A percentile compares a stretch with the other conserved stretches of the same genome.
phyloP scores from a whole-genome alignment of 352 stramenopile species.

The Pythium aquatile region DNA sequence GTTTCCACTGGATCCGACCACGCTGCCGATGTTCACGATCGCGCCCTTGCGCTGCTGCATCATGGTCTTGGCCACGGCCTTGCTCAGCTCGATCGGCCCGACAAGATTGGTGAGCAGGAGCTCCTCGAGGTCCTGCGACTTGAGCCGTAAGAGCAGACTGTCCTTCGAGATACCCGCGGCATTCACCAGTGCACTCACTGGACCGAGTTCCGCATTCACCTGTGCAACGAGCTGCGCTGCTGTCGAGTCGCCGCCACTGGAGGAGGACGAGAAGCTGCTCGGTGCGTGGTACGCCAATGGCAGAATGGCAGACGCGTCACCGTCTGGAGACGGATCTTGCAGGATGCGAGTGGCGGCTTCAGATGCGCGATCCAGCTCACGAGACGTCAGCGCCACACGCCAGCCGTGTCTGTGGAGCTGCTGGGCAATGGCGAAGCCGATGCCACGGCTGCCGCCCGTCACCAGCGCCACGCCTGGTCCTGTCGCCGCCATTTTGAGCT shows the following conservation, averaged over 20 bases:
- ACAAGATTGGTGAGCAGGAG: constrained; percentile 77
- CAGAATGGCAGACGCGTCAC: constrained; percentile 30
- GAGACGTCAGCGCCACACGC: constrained; percentile 72
- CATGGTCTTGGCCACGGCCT: constrained; percentile 76
- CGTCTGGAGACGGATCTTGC: neutral
- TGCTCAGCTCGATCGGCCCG: constrained; percentile 68
- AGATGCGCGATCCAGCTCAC: constrained; percentile 49
- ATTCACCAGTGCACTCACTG: constrained; percentile 67
- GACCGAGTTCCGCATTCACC: constrained; percentile 38
- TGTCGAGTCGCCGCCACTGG: constrained; percentile 7
- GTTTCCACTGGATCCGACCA: constrained; percentile 75
- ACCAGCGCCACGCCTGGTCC: constrained; percentile 44
- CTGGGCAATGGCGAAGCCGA: constrained; percentile 69
- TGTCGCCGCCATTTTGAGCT: constrained; percentile 11
- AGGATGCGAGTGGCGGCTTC: constrained; percentile 47
- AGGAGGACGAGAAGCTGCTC: constrained; percentile 9
- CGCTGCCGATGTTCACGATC: constrained; percentile 83
- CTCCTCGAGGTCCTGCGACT: constrained; percentile 59
- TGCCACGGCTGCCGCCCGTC: constrained; percentile 77
- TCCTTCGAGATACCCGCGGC: constrained; percentile 69
- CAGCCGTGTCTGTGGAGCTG: constrained; percentile 64
- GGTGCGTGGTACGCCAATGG: constrained; percentile 62
- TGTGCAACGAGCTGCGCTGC: constrained; percentile 43
- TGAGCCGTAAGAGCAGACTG: constrained; percentile 65
- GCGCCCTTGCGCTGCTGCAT: constrained; percentile 56